Evolutionary conservation across 768 basidiomycete genomes (phyloP), one percentile per base, ranked within the genome.

Genomic region (Tylopilus sp.): DNA sequence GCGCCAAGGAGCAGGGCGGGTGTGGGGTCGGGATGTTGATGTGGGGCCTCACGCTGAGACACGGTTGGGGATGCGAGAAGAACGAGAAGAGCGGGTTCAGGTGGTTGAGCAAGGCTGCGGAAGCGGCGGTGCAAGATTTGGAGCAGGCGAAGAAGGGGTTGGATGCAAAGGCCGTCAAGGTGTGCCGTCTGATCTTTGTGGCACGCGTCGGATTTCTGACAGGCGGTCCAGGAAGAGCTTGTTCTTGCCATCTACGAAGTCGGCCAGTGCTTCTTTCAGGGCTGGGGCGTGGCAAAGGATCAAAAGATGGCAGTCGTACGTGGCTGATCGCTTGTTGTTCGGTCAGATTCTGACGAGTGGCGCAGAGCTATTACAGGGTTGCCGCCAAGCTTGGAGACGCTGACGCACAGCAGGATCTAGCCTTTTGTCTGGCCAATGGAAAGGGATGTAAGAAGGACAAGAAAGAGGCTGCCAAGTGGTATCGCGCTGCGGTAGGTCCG

Each of bases 231-330:
- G 84, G 82, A 77, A 22, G 92, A 95, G 68, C 79, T 96, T 14
- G 85, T 93, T 19, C 76, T 95, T 21, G 91, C 93, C 1, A 88
- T 95, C 42, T 91, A 93, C 64, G 93, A 95, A 71, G 90, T 95
- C 5, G 93, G 90, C 1, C 89, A 92, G 68, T 92, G 90, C 65
- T 96, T 93, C 71, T 89, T 89, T 66, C 89, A 92, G 47, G 93
- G 92, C 2, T 95, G 92, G 92, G 93, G 93, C 9, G 85, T 92
- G 13, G 65, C 72, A 26, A 90, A 91, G 67, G 90, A 95, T 69
- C 86, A 89, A 73, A 90, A 87, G 77, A 91, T 94, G 89, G 90
- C 82, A 7, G 84, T 92, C 24, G 87, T 89, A 66, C 51, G 87
- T 79, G 13, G 8, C 11, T 25, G 37, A 22, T 31, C 22, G 28